Percentiles rank a stretch among this genome's conserved stretches.
These are phyloP conservation scores for Phytophthora tubulina DNA, from an alignment of 352 stramenopile species.

Conservation along the genomic window DNA sequence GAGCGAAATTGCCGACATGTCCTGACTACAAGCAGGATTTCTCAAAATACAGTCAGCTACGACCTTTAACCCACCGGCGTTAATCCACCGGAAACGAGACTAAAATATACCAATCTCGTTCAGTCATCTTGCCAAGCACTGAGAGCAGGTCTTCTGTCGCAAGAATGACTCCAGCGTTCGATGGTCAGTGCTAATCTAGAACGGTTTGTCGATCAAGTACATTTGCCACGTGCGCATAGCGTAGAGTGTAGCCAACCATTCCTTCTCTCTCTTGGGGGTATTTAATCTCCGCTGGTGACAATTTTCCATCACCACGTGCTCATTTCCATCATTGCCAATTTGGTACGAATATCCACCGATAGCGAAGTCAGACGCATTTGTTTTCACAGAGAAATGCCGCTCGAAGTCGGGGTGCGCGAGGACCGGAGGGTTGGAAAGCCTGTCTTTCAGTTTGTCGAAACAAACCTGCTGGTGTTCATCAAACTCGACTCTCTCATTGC, in stretches of 20 bases:
- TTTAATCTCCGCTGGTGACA: constrained; percentile 1
- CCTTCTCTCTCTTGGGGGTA: constrained; percentile 11
- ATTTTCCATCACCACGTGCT: not conserved
- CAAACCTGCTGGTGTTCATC: not conserved
- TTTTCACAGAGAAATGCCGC: constrained; percentile 5
- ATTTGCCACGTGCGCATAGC: constrained; percentile 6
- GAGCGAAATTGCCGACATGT: too few species aligned
- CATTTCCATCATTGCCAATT: not conserved
- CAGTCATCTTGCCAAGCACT: not conserved
- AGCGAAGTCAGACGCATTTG: constrained; percentile 16
- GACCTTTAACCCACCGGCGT: too few species aligned
- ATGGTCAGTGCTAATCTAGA: constrained; percentile 8
- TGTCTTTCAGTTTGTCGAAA: constrained; percentile 3
- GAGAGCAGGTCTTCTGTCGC: not conserved
- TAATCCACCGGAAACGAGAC: constrained; percentile 10
- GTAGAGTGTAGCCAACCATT: not conserved
- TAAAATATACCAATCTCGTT: constrained; percentile 17
- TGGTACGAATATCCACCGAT: constrained; percentile 4
- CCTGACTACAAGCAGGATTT: too few species aligned
- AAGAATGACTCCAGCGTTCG: not conserved
- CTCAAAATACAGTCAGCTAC: too few species aligned
- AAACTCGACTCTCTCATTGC: too few species aligned
- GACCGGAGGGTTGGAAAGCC: not conserved
- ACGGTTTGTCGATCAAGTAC: constrained; percentile 4
- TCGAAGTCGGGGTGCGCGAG: constrained; percentile 13